These are phyloP conservation scores for Pseudopithomyces chartarum DNA, from an alignment of 2,329 filamentous ascomycete species.

Conservation along the genomic window DNA sequence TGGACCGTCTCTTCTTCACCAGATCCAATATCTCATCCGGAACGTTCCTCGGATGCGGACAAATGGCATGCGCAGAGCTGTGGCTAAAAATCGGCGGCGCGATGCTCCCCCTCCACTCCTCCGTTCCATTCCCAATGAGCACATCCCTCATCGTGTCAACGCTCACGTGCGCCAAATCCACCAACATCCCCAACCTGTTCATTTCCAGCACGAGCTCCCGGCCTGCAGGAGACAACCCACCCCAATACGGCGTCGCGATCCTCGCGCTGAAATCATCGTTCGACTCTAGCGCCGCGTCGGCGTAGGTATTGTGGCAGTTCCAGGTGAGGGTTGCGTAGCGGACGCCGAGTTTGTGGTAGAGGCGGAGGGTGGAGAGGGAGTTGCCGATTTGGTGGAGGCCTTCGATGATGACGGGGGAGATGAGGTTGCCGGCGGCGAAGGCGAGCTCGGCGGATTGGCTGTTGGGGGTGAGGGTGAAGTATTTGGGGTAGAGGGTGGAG, in stretches of 20 bases:
- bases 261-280: slow-evolving; percentile 47
- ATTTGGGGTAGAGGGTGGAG: slow-evolving; percentile 65
- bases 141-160: slow-evolving; percentile 86
- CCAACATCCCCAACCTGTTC: slow-evolving; percentile 94
- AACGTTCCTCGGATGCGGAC: slow-evolving; percentile 88
- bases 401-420: slow-evolving; percentile 46
- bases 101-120: slow-evolving; percentile 70
- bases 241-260: slow-evolving; percentile 63
- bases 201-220: slow-evolving; percentile 78
- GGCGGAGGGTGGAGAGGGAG: slow-evolving; percentile 73
- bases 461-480: slow-evolving; percentile 69
- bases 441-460: slow-evolving; percentile 65
- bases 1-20: slow-evolving; percentile 71
- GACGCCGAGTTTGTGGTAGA: slow-evolving; percentile 78
- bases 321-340: slow-evolving; percentile 89
- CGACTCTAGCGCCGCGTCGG: slow-evolving; percentile 76
- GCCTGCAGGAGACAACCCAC: slow-evolving; percentile 75
- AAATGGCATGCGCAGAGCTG: slow-evolving; percentile 78
- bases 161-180: slow-evolving; percentile 81
- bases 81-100: slow-evolving; percentile 91
- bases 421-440: slow-evolving; percentile 44
- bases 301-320: slow-evolving; percentile 90
- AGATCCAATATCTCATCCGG: slow-evolving; percentile 80
- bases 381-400: slow-evolving; percentile 95
- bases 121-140: slow-evolving; percentile 59